Percentiles rank a stretch among this genome's conserved stretches.
phyloP scores from a whole-genome alignment of 176 grass and related monocot species.

The Leersia perrieri region DNA sequence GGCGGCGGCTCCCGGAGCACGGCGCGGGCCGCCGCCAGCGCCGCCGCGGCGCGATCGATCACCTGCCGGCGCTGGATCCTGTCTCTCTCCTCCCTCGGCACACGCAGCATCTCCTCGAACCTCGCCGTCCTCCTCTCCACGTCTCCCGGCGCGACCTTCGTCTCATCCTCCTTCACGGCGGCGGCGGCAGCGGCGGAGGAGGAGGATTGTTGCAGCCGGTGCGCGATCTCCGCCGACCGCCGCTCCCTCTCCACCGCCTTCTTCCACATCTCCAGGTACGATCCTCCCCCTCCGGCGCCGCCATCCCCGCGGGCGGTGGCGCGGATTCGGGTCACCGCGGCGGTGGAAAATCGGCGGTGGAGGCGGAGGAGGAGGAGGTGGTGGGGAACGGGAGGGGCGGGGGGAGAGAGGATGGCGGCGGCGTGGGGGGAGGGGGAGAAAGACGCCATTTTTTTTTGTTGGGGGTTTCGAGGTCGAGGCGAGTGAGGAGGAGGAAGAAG shows the following conservation, averaged over 20 bases:
- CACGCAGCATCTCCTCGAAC: slow-evolving; percentile 75
- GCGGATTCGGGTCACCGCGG: too few species aligned
- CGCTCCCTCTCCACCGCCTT: slow-evolving; percentile 61
- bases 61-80: slow-evolving; percentile 73
- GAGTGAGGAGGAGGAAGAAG: neutral
- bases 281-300: neutral
- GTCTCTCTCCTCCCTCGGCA: slow-evolving; percentile 80
- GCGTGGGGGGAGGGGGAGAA: slow-evolving; percentile 2
- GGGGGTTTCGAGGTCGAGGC: neutral
- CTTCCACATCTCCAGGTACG: slow-evolving; percentile 75
- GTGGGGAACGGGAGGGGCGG: neutral
- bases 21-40: slow-evolving; percentile 71
- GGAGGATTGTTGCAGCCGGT: slow-evolving; percentile 16
- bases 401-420: neutral
- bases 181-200: too few species aligned
- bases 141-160: neutral
- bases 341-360: neutral
- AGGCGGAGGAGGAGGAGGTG: neutral
- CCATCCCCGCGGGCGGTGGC: neutral
- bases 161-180: neutral
- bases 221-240: slow-evolving; percentile 43
- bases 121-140: slow-evolving; percentile 53
- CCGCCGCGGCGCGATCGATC: slow-evolving; percentile 89
- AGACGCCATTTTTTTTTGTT: slow-evolving; percentile 30
- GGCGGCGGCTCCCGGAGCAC: slow-evolving; percentile 58